Evolutionary conservation across 1,139 yeast genomes (phyloP).

Genomic region (Geotrichum citri-aurantii): DNA sequence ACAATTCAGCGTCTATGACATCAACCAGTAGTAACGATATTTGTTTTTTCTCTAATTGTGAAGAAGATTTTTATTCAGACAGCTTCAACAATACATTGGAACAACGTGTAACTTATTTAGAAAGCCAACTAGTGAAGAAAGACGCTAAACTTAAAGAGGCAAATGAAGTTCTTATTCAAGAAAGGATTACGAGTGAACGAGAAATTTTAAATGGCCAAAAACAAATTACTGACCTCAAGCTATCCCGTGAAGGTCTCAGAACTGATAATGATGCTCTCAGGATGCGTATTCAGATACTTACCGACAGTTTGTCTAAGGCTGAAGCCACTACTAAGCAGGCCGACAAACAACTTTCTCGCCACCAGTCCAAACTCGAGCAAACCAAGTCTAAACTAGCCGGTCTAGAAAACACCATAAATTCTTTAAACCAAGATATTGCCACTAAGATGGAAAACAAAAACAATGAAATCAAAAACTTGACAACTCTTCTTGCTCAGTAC

Average conservation of each 20-base stretch:
- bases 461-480: background rate
- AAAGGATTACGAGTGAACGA: background rate
- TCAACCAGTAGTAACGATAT: background rate
- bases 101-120: background rate
- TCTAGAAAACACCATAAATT: background rate
- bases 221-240: background rate
- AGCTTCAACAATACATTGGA: background rate
- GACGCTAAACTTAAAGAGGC: background rate
- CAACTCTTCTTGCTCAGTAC: background rate
- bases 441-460: background rate
- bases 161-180: background rate
- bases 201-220: background rate
- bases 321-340: constrained; percentile 11
- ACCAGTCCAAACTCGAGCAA: background rate
- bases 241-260: background rate
- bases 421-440: background rate
- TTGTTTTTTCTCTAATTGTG: background rate
- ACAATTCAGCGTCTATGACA: no score
- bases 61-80: background rate
- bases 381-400: background rate
- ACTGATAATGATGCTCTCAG: constrained; percentile 2
- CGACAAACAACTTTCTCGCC: background rate
- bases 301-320: constrained; percentile 12
- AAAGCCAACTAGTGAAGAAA: background rate
- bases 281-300: background rate